Conservation (phyloP, 2,329 filamentous ascomycete species). For the Diplodia mutila region DNA sequence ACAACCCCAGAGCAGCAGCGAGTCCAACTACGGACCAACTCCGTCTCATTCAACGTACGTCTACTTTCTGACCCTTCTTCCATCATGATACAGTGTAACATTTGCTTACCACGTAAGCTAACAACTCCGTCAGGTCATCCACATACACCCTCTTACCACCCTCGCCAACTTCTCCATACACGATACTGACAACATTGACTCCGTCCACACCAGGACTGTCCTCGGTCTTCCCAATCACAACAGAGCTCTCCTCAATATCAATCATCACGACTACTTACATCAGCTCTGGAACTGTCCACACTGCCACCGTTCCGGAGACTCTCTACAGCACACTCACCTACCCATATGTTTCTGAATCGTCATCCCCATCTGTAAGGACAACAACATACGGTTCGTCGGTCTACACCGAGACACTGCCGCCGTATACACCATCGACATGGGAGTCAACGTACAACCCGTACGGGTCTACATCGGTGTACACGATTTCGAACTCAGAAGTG, state of each 20-base stretch:
- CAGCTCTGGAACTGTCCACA: too few relatives aligned
- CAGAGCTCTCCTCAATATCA: background rate
- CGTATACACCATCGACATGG: too few relatives aligned
- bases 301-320: too few relatives aligned
- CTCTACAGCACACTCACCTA: too few relatives aligned
- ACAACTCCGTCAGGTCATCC: background rate
- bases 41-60: background rate
- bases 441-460: too few relatives aligned
- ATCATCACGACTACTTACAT: too few relatives aligned
- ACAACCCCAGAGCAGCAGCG: too few relatives aligned
- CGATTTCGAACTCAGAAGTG: background rate
- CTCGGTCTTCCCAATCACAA: background rate
- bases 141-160: background rate
- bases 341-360: too few relatives aligned
- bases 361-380: background rate
- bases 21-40: background rate
- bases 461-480: background rate
- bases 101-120: too few relatives aligned
- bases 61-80: background rate
- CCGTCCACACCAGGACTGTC: background rate
- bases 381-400: background rate
- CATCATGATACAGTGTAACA: background rate
- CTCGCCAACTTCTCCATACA: conserved; percentile 9
- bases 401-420: too few relatives aligned
- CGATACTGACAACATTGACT: background rate